These are phyloP conservation scores for Pyronema domesticum DNA, from an alignment of 495 filamentous ascomycete species.

Conservation along the genomic window DNA sequence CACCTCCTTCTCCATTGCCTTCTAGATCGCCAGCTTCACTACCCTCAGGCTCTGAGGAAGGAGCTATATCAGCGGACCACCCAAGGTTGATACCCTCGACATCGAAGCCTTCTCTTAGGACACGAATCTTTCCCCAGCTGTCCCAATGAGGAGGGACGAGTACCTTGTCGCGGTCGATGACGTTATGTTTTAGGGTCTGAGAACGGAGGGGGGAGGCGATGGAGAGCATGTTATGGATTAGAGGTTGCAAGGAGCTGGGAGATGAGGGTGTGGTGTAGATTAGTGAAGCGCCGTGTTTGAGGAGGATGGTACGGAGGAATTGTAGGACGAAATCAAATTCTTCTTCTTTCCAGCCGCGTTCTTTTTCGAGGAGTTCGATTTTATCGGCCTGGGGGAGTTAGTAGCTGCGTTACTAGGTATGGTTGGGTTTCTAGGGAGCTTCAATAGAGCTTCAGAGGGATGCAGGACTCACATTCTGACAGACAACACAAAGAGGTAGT, in stretches of 20 bases:
- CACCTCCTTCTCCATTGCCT: conserved; percentile 27
- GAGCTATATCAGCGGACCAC: conserved; percentile 55
- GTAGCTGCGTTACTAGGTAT: background rate
- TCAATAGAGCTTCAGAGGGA: background rate
- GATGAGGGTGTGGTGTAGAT: conserved; percentile 77
- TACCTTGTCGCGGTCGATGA: conserved; percentile 90
- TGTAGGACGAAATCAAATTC: conserved; percentile 85
- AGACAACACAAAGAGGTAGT: conserved; percentile 77
- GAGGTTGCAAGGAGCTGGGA: conserved; percentile 56
- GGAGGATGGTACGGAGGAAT: conserved; percentile 64
- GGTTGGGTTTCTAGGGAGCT: background rate
- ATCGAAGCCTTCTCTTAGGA: conserved; percentile 85
- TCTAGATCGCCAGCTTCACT: conserved; percentile 12
- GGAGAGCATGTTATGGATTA: conserved; percentile 74
- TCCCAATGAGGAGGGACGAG: conserved; percentile 94
- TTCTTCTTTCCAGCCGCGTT: conserved; percentile 80
- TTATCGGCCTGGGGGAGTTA: conserved; percentile 51
- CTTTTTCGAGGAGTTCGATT: conserved; percentile 72
- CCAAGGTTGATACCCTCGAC: conserved; percentile 68
- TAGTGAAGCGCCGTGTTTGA: conserved; percentile 78
- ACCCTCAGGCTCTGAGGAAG: conserved; percentile 6
- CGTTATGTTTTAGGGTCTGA: conserved; percentile 75
- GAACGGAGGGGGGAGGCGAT: conserved; percentile 66
- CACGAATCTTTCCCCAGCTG: conserved; percentile 92
- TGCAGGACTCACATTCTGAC: conserved; percentile 54